Evolutionary conservation across 1,284 basidiomycete genomes (phyloP).

Genomic region (Cryptococcus wingfieldii): DNA sequence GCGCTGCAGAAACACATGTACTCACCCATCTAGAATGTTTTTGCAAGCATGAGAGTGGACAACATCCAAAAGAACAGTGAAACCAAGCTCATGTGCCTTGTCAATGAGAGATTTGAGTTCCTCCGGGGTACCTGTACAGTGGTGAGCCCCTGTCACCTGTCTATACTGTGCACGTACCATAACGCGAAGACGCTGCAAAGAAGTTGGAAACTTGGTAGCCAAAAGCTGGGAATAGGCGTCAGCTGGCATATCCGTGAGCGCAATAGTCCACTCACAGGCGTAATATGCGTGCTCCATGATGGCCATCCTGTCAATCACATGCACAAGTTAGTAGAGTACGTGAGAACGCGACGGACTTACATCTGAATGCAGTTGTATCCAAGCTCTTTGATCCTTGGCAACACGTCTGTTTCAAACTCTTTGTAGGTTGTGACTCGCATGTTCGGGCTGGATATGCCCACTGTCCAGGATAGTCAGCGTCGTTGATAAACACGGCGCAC

Average conservation of each 20-base stretch:
- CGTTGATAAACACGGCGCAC: too few relatives aligned
- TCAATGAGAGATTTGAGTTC: constrained; percentile 94
- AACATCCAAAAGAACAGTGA: constrained; percentile 90
- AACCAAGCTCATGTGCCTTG: constrained; percentile 85
- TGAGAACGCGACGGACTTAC: constrained; percentile 17
- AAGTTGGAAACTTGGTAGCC: constrained; percentile 98
- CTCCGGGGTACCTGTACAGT: constrained; percentile 65
- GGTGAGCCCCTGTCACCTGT: not conserved
- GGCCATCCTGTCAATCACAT: constrained; percentile 61
- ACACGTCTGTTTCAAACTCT: constrained; percentile 80
- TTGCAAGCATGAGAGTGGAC: constrained; percentile 99
- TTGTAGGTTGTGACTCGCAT: constrained; percentile 87
- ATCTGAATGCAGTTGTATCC: constrained; percentile 97
- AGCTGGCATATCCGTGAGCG: constrained; percentile 2
- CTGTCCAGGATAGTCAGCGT: constrained; percentile 40
- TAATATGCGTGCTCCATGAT: constrained; percentile 99
- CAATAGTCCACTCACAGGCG: constrained; percentile 64
- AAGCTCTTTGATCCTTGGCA: constrained; percentile 82
- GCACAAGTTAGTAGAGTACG: constrained; percentile 1
- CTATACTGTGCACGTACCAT: constrained; percentile 50
- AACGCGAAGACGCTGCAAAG: constrained; percentile 94
- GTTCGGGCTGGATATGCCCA: constrained; percentile 91
- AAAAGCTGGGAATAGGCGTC: constrained; percentile 60
- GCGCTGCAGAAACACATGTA: not conserved
- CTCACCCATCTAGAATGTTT: constrained; percentile 79